Conservation (phyloP, 495 filamentous ascomycete genomes). For the Penicillium egyptiacum region DNA sequence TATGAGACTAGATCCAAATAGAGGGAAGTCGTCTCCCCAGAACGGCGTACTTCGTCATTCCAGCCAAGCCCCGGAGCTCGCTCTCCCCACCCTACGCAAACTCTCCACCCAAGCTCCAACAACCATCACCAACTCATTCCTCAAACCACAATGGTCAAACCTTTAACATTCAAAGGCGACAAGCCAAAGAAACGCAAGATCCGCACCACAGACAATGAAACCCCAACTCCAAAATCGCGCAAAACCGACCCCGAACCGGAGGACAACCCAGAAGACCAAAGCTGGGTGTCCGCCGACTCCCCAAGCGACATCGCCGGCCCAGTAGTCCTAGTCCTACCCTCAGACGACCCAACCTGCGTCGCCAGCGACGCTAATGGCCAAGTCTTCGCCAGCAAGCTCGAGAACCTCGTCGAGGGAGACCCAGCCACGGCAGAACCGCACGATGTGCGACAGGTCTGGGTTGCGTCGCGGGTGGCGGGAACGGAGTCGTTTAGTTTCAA, state of each 20-base stretch:
- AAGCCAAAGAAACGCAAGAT: constrained; percentile 88
- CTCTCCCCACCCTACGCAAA: neutral
- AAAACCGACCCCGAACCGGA: constrained; percentile 28
- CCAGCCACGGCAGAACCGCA: constrained; percentile 83
- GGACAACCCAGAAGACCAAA: constrained; percentile 63
- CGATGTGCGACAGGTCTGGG: constrained; percentile 93
- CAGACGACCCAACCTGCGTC: constrained; percentile 64
- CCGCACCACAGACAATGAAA: constrained; percentile 38
- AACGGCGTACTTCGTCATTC: neutral
- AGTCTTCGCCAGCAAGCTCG: constrained; percentile 74
- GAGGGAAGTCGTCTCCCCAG: no score
- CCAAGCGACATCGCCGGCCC: constrained; percentile 78
- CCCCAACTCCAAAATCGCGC: constrained; percentile 42
- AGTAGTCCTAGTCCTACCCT: constrained; percentile 75
- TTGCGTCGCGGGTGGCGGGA: constrained; percentile 81
- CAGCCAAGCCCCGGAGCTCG: neutral
- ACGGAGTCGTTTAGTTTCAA: constrained; percentile 82
- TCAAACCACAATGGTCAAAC: constrained; percentile 61
- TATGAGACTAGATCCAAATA: neutral
- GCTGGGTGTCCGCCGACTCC: constrained; percentile 85
- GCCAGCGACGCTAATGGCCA: constrained; percentile 82
- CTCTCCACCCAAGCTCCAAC: constrained; percentile 7
- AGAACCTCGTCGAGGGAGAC: constrained; percentile 81
- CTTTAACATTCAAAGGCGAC: constrained; percentile 93
- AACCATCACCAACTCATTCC: constrained; percentile 13